phyloP scores from a whole-genome alignment of 192 early-diverging fungal species.

The Dissophora ornata region DNA sequence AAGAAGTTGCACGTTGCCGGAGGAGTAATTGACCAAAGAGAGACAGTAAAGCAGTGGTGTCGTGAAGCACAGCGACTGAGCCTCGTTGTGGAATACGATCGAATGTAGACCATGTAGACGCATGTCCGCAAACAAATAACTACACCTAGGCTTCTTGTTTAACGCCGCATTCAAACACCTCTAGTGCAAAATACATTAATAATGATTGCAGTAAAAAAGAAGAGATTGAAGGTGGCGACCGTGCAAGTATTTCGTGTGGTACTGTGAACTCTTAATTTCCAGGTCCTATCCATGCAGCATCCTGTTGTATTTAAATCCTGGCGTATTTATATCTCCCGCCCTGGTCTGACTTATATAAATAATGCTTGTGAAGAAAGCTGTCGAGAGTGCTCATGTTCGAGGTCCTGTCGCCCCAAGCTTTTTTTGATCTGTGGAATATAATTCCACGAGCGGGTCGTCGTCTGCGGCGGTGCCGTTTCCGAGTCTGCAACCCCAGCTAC shows the following conservation, averaged over 20 bases:
- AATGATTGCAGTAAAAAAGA: background rate
- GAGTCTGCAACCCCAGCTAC: too few relatives aligned
- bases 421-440: slow-evolving; percentile 36
- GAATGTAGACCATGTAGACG: slow-evolving; percentile 3
- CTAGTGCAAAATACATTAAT: background rate
- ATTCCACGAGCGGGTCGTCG: background rate
- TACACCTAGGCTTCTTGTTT: too few relatives aligned
- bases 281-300: too few relatives aligned
- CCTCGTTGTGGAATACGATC: slow-evolving; percentile 37
- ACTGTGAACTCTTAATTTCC: too few relatives aligned
- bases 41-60: slow-evolving; percentile 34
- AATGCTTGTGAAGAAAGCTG: slow-evolving; percentile 31
- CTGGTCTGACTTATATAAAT: slow-evolving; percentile 21
- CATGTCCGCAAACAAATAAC: background rate
- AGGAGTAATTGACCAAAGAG: slow-evolving; percentile 20
- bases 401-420: slow-evolving; percentile 33
- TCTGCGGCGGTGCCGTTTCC: background rate
- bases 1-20: slow-evolving; percentile 40
- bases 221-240: too few relatives aligned
- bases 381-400: slow-evolving; percentile 32
- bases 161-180: too few relatives aligned
- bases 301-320: too few relatives aligned
- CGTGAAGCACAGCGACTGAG: slow-evolving; percentile 22
- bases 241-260: too few relatives aligned
- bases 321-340: too few relatives aligned